Base-by-base conservation (phyloP, 768 basidiomycete genomes). In the Roridomyces roridus region DNA sequence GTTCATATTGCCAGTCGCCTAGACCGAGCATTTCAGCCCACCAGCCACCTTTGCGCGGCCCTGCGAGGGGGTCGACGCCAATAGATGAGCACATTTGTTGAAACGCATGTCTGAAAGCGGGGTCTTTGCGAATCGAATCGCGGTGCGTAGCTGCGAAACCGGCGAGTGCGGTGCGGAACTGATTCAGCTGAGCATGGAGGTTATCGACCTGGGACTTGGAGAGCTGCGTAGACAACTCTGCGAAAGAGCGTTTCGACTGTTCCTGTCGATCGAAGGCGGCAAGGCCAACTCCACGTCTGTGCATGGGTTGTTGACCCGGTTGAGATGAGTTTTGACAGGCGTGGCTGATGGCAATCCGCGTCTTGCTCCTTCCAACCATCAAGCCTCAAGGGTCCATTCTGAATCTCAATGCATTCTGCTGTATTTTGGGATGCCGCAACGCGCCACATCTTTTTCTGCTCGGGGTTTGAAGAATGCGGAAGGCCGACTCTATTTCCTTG, bases 11-110 rank as follows among this genome's bases (percentile, higher is more conserved):
- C 94, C 95, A 98, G 69, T 98, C 97, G 15, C 93, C 88, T 50
- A 97, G 73, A 8, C 88, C 89, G 31, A 95, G 82, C 67, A 94
- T 76, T 68, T 96, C 94, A 3, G 89, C 88, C 93, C 94, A 97
- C 86, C 92, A 92, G 2, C 94, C 93, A 34, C 91, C 92, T 65
- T 86, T 86, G 37, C 89, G 77, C 1, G 92, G 90, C 0, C 93
- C 94, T 2, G 92, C 89, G 20, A 98, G 84, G 2, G 96, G 96
- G 70, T 98, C 97, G 21, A 99, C 94, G 28, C 94, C 94, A 52
- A 99, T 92, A 15, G 89, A 87, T 2, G 90, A 84, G 69, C 97
- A 99, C 94, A 99, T 97, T 55, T 92, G 89, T 63, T 95, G 92
- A 74, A 98, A 98, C 18, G 86, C 89, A 79, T 89, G 90, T 5